Percentiles rank a stretch among this genome's conserved stretches.
Conservation (phyloP, 2,329 filamentous ascomycete species). For the Fusarium robinianum region DNA sequence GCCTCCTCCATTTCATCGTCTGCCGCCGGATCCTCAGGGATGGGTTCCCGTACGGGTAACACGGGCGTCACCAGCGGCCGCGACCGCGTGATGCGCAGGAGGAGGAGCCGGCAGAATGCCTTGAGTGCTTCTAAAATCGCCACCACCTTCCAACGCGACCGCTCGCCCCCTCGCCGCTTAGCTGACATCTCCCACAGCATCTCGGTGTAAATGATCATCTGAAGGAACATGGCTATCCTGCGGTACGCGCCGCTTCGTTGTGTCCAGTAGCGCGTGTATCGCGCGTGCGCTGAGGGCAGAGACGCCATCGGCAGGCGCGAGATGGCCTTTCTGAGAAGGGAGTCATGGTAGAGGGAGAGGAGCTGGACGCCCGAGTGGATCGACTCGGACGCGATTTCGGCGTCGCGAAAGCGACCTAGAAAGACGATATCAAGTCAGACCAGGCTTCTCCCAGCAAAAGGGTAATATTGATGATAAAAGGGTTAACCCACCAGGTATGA, state of each 20-base stretch:
- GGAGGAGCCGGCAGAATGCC: slow-evolving; percentile 77
- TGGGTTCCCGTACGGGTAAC: slow-evolving; percentile 81
- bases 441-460: too few relatives aligned
- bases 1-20: slow-evolving; percentile 50
- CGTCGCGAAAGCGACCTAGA: slow-evolving; percentile 82
- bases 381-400: slow-evolving; percentile 92
- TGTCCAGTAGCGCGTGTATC: slow-evolving; percentile 71
- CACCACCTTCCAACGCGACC: slow-evolving; percentile 81
- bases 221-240: slow-evolving; percentile 78
- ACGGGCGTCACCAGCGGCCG: slow-evolving; percentile 82
- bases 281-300: slow-evolving; percentile 61
- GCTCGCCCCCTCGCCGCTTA: slow-evolving; percentile 80
- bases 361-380: slow-evolving; percentile 88
- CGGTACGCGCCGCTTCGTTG: slow-evolving; percentile 71
- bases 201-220: slow-evolving; percentile 93
- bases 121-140: slow-evolving; percentile 85
- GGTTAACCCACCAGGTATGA: slow-evolving; percentile 73
- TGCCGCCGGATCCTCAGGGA: slow-evolving; percentile 62
- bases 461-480: too few relatives aligned
- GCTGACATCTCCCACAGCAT: slow-evolving; percentile 97
- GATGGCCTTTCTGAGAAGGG: slow-evolving; percentile 71
- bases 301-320: slow-evolving; percentile 61
- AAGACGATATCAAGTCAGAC: too few relatives aligned
- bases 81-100: slow-evolving; percentile 81
- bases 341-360: slow-evolving; percentile 90